Base-by-base conservation (phyloP, 768 basidiomycete genomes). In the Trametes cinnabarina region DNA sequence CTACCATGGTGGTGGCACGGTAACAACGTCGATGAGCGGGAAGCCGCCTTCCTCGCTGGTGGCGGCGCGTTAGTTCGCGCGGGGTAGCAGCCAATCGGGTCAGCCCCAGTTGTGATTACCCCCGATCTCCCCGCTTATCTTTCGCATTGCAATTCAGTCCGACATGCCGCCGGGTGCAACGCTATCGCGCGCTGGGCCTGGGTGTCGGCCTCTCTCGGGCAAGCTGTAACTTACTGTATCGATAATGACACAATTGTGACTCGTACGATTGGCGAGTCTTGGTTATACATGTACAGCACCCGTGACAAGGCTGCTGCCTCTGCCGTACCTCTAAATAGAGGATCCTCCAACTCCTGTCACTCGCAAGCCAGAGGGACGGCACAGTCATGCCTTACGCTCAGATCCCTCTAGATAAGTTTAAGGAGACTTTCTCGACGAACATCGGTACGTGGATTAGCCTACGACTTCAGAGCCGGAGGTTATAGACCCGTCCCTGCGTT, bases 391-490 rank as follows among this genome's bases (percentile, higher is more conserved):
- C 76, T 43, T 74, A 71, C 63, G 69, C 79, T 60, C 64, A 60
- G 12, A 67, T 87, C 19, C 69, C 78, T 0, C 67, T 85, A 32
- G 77, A 81, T 32, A 65, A 73, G 8, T 87, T 85, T 63, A 44
- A 71, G 35, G 65, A 77, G 19, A 68, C 72, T 22, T 86, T 88
- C 66, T 72, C 77, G 19, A 65, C 73, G 2, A 71, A 74, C 8
- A 86, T 77, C 57, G 87, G 88, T 85, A 37, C 47, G 23, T n/a
- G 19, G 15, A 0, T 9, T 25, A n/a, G 46, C 17, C 25, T 23
- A 15, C 30, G 20, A 23, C 28, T 19, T 22, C 44, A 52, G 47
- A 51, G 26, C 15, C 3, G 19, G 26, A 11, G 12, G 15, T 12
- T 43, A 15, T 55, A n/a, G 23, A 44, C n/a, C 32, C 17, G n/a